Percentiles rank a stretch among this genome's conserved stretches.
Conservation (phyloP, 371 early-diverging fungal species). For the Zychaea mexicana region DNA sequence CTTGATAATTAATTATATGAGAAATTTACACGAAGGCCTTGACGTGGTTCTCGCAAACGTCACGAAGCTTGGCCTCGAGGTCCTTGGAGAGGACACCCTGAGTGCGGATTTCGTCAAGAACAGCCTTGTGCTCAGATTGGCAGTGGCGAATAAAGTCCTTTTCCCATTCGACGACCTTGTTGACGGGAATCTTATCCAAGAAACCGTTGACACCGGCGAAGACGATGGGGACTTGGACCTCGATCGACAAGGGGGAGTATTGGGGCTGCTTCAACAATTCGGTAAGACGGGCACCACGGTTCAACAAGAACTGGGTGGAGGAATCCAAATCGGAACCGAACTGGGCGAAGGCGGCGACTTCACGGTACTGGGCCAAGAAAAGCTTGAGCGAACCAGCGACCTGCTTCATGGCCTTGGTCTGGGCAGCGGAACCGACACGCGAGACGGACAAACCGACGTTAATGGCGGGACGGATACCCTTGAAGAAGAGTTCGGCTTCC, state of each 20-base stretch:
- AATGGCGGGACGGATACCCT: conserved; percentile 96
- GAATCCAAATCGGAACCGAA: conserved; percentile 98
- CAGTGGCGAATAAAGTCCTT: conserved; percentile 87
- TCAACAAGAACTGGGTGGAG: conserved; percentile 95
- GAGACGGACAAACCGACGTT: conserved; percentile 98
- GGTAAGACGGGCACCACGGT: conserved; percentile 97
- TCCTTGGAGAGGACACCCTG: conserved; percentile 72
- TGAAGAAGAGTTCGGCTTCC: conserved; percentile 98
- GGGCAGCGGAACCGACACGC: conserved; percentile 98
- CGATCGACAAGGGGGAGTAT: conserved; percentile 90
- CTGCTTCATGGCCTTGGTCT: conserved; percentile 98
- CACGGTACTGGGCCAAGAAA: conserved; percentile 98
- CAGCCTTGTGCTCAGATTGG: conserved; percentile 81
- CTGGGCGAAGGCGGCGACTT: conserved; percentile 98
- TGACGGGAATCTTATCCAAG: conserved; percentile 94
- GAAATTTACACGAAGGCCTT: conserved; percentile 80
- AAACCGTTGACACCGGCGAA: conserved; percentile 96
- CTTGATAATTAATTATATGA: no score
- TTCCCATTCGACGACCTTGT: conserved; percentile 91
- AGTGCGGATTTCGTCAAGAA: conserved; percentile 88
- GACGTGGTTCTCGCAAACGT: conserved; percentile 80
- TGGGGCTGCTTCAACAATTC: conserved; percentile 96
- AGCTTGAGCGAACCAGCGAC: conserved; percentile 97
- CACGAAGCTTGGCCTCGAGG: conserved; percentile 86
- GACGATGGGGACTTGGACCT: conserved; percentile 92